These are phyloP conservation scores for Cytospora piceicola DNA, from an alignment of 2,329 filamentous ascomycete species.

Conservation along the genomic window DNA sequence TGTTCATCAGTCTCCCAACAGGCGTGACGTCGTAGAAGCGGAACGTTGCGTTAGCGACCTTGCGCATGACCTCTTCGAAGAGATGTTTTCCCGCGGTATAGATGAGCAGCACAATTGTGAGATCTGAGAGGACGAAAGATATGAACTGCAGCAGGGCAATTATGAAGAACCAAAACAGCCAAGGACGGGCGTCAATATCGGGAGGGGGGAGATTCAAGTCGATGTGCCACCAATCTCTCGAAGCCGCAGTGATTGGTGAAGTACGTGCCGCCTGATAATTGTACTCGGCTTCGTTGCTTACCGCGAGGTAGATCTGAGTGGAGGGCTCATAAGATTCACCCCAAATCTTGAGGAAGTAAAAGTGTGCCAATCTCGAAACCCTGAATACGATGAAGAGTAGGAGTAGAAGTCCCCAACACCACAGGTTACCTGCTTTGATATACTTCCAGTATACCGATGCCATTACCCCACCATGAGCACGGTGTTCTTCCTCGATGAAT, in stretches of 20 bases:
- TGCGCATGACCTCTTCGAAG: conserved; percentile 72
- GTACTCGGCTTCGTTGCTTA: conserved; percentile 18
- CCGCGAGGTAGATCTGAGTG: conserved; percentile 18
- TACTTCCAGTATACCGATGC: conserved; percentile 81
- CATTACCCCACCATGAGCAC: conserved; percentile 76
- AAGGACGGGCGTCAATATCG: conserved; percentile 67
- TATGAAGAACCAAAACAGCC: conserved; percentile 72
- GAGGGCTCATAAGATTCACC: conserved; percentile 69
- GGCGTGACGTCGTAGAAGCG: conserved; percentile 91
- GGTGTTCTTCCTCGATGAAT: conserved; percentile 78
- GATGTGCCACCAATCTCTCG: conserved; percentile 35
- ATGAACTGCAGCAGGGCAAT: conserved; percentile 66
- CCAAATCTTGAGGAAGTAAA: conserved; percentile 87
- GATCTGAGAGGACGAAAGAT: conserved; percentile 63
- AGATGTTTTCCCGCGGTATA: conserved; percentile 77
- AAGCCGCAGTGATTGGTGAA: conserved; percentile 17
- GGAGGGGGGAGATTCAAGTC: conserved; percentile 66
- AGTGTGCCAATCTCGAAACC: conserved; percentile 65
- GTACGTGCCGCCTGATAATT: conserved; percentile 3
- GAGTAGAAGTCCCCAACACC: conserved; percentile 72
- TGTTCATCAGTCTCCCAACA: conserved; percentile 87
- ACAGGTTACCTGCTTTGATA: conserved; percentile 76
- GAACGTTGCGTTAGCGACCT: conserved; percentile 80
- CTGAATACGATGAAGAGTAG: conserved; percentile 67
- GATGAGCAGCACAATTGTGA: conserved; percentile 75